Base-by-base conservation (phyloP, 2,329 filamentous ascomycete genomes). In the Colletotrichum tofieldiae region DNA sequence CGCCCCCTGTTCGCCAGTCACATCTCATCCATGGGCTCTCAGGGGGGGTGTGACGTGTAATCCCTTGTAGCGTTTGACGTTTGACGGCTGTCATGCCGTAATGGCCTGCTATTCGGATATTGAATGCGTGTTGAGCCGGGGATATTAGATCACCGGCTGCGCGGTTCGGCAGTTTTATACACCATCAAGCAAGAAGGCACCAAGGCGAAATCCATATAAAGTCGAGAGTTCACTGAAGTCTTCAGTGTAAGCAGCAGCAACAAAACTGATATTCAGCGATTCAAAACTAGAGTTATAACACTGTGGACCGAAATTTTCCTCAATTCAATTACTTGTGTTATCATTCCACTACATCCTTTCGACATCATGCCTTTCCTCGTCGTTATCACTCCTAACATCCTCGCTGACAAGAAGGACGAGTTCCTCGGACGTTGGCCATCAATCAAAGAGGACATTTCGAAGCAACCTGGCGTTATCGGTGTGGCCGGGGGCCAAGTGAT, bases 321-420 rank as follows among this genome's bases (percentile, higher is more conserved):
- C 8, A 23, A 16, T 9, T 4, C 8, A 26, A 7, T 11, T 3
- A 23, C 11, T 8, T 6, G 5, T 1, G 1, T 7, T 5, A 5
- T 9, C 20, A 61, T 23, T 4, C 2, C n/a, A 49, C 35, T 43
- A 20, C 12, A 18, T 35, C 12, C 29, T 5, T 12, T 20, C 20
- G 12, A 23, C 49, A 74, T 45, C 12, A 74, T 74, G 72, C 56
- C 65, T 51, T 64, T 70, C 47, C 35, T 67, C 37, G 65, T 52
- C 47, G 52, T 62, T n/a, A 32, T 73, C 18, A 55, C 61, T 11
- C 45, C 61, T 16, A 47, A 70, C 8, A 58, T 73, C 8, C 70
- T 62, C 6, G 51, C 61, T 35, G 70, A 65, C 9, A 51, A 65
- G 56, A 69, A 74, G 72, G 70, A 66, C 16, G 71, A 74, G 26